Evolutionary conservation across 2,329 filamentous ascomycete species (phyloP).

Genomic region (Colletotrichum caudatum): DNA sequence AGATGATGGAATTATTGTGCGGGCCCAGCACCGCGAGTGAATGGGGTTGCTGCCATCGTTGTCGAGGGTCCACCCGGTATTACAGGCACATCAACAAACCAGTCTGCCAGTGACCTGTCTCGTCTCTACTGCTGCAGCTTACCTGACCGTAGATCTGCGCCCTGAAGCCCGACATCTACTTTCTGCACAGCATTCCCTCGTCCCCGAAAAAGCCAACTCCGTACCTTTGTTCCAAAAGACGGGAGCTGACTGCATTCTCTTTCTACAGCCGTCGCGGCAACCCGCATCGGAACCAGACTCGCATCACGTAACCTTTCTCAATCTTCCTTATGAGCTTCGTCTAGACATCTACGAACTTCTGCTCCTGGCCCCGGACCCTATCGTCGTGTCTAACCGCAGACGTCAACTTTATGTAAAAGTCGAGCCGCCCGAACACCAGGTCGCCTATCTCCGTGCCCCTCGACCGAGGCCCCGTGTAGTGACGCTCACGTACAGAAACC

Average conservation of each 20-base stretch:
- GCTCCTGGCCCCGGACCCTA: conserved; percentile 39
- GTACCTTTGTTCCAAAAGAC: not conserved
- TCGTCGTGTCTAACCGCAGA: conserved; percentile 37
- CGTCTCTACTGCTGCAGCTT: conserved; percentile 16
- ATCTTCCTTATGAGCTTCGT: conserved; percentile 48
- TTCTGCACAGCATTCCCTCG: not conserved
- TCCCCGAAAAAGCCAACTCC: not conserved
- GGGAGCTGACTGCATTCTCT: conserved; percentile 12
- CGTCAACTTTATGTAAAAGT: conserved; percentile 34
- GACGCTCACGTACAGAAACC: conserved; percentile 31
- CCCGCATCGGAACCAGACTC: not conserved
- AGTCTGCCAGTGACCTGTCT: conserved; percentile 5
- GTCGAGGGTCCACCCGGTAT: conserved; percentile 14
- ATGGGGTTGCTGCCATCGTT: conserved; percentile 16
- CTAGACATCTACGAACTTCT: conserved; percentile 47
- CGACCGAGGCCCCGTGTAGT: conserved; percentile 32
- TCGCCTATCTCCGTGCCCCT: conserved; percentile 29
- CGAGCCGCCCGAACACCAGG: conserved; percentile 32
- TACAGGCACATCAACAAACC: conserved; percentile 14
- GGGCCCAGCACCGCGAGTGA: conserved; percentile 8
- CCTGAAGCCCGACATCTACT: not conserved
- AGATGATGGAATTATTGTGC: not conserved
- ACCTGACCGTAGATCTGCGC: not conserved
- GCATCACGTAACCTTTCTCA: conserved; percentile 42
- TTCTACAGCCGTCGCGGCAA: conserved; percentile 14